These are phyloP conservation scores for Pisolithus tinctorius DNA, from an alignment of 768 basidiomycete genomes.

Conservation along the genomic window DNA sequence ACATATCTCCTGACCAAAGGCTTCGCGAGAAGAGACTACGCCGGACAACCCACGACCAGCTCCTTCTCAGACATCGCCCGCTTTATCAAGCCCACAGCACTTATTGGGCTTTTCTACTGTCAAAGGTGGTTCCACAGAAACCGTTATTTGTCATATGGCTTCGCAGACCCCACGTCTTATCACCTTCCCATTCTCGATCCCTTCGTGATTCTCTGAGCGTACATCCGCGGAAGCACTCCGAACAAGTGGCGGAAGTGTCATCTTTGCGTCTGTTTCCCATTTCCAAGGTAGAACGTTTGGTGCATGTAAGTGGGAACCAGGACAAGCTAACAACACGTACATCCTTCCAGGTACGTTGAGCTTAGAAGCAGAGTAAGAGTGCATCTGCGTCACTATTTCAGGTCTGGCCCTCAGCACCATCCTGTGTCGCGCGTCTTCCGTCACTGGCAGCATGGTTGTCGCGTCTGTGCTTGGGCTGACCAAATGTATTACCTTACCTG, in stretches of 20 bases:
- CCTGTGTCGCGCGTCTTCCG: constrained; percentile 54
- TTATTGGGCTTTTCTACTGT: constrained; percentile 60
- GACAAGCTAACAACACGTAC: constrained; percentile 96
- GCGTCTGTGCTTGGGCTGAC: constrained; percentile 79
- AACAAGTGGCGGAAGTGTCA: constrained; percentile 64
- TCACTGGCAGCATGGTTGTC: constrained; percentile 88
- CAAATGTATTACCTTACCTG: constrained; percentile 57
- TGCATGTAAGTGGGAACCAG: constrained; percentile 58
- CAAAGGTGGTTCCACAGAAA: constrained; percentile 69
- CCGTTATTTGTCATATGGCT: constrained; percentile 71
- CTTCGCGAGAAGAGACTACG: constrained; percentile 79
- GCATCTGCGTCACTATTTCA: not conserved
- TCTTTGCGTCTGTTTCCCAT: constrained; percentile 88
- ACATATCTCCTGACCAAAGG: constrained; percentile 32
- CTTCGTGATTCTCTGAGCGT: constrained; percentile 54
- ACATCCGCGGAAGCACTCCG: constrained; percentile 70
- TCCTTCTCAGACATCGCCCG: constrained; percentile 64
- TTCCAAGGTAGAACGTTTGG: constrained; percentile 53
- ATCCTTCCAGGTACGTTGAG: constrained; percentile 55
- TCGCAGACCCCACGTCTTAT: constrained; percentile 77
- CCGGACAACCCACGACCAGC: constrained; percentile 67
- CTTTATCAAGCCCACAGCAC: constrained; percentile 56
- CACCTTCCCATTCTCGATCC: constrained; percentile 91
- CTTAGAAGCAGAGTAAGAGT: no score
- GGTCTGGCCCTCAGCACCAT: constrained; percentile 71